Conservation (phyloP, 83 land plant species). For the Diphasiastrum complanatum region DNA sequence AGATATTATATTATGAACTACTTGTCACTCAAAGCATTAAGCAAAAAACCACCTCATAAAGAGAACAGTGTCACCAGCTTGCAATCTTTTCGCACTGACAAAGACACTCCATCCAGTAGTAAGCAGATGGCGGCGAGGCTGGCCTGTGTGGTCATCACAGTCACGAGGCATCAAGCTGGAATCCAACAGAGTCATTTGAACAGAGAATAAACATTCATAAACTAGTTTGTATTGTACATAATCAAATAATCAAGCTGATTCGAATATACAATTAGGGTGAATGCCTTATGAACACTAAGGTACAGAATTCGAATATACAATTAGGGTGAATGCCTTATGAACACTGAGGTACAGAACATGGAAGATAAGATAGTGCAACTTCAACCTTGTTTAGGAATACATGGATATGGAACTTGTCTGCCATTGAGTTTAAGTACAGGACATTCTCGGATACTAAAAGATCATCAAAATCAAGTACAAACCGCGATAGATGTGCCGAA, state of each 20-base stretch:
- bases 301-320: no score
- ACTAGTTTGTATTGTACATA: not conserved
- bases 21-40: no score
- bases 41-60: constrained; percentile 88
- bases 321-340: no score
- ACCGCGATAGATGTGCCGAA: constrained; percentile 97
- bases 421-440: not conserved
- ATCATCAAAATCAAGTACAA: not conserved
- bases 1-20: no score
- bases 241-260: no score
- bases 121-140: constrained; percentile 92
- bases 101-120: constrained; percentile 99
- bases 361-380: no score
- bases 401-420: not conserved
- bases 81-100: constrained; percentile 90
- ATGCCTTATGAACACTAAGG: no score
- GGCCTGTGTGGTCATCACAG: constrained; percentile 45
- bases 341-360: no score
- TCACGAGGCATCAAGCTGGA: not conserved
- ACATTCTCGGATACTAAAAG: not conserved
- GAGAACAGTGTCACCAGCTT: constrained; percentile 96
- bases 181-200: not conserved
- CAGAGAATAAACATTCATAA: not conserved
- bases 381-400: no score
- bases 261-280: no score